Base-by-base conservation (phyloP, 768 basidiomycete species). In the Infundibulicybe gibba region DNA sequence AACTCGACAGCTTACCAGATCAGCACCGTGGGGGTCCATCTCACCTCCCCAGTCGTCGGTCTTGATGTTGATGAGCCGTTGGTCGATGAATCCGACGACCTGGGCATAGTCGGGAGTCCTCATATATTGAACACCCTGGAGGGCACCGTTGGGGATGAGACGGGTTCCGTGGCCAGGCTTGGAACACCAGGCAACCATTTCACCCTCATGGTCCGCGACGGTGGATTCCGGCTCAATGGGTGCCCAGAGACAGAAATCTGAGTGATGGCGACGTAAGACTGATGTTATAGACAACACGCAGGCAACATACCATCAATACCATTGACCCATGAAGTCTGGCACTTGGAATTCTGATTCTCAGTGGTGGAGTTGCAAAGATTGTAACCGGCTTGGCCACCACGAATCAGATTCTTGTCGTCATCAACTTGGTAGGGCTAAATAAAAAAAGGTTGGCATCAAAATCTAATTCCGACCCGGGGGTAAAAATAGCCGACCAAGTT, bases 291-390 rank as follows among this genome's bases (percentile, higher is more conserved):
- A 37, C 17, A 33, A 16, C 14, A 32, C 6, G 32, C n/a, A 38
- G 17, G 41, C 3, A 20, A 58, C 68, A 30, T 32, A 82, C 78
- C 81, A 40, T 75, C 77, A 17, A 83, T 61, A 44, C 66, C 62
- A 66, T 83, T 84, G 40, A 80, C 58, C 51, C 79, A 69, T 3
- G 73, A 59, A 0, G 86, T 88, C 60, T 88, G 86, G 54, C 85
- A 77, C n/a, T 67, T 56, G 4, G 85, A 87, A 2, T 67, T 16
- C 43, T 76, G 79, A 53, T 69, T 73, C 60, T 85, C 71, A 0
- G 86, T 87, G 15, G 82, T 80, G 1, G 77, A 74, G 62, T 86
- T 87, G 62, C 84, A 87, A 10, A 67, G 55, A 60, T 85, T 85
- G 71, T 84, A 85, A 14, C 87, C 86, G n/a, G 56, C 54, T 58